Percentiles rank a stretch among this genome's conserved stretches.
Conservation (phyloP, 225 moss, liverwort and hornwort species). For the Pleurozium schreberi region DNA sequence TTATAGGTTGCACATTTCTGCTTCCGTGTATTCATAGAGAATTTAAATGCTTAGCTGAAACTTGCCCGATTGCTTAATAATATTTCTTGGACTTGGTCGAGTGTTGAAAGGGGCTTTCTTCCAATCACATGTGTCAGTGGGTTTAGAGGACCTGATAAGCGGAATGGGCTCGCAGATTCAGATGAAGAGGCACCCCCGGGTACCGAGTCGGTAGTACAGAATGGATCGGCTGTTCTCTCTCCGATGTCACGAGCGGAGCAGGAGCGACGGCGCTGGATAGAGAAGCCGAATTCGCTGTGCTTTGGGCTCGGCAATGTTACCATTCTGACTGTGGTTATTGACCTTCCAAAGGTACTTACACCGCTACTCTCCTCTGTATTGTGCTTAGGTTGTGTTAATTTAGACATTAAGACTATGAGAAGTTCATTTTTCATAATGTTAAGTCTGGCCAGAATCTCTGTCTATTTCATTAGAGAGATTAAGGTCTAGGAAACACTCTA, state of each 20-base stretch:
- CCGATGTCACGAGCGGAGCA: slow-evolving; percentile 37
- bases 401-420: not conserved
- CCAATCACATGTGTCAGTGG: not conserved
- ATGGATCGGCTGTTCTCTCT: slow-evolving; percentile 10
- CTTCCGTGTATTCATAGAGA: not conserved
- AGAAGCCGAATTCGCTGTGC: slow-evolving; percentile 78
- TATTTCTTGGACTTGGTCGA: not conserved
- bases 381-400: not conserved
- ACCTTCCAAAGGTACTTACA: slow-evolving; percentile 66
- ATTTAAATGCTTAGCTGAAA: not conserved
- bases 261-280: slow-evolving; percentile 76
- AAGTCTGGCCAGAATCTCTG: not conserved
- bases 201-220: not conserved
- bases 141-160: not conserved
- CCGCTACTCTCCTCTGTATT: not conserved
- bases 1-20: not conserved
- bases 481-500: not conserved
- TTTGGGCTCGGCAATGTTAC: slow-evolving; percentile 85
- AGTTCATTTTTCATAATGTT: not conserved
- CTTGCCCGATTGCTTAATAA: not conserved
- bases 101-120: not conserved
- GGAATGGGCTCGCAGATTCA: slow-evolving; percentile 9
- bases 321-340: slow-evolving; percentile 69
- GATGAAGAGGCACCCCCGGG: slow-evolving; percentile 26
- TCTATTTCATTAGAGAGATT: not conserved